phyloP scores from a whole-genome alignment of 148 eudicot genomes.

The Talinum fruticosum region DNA sequence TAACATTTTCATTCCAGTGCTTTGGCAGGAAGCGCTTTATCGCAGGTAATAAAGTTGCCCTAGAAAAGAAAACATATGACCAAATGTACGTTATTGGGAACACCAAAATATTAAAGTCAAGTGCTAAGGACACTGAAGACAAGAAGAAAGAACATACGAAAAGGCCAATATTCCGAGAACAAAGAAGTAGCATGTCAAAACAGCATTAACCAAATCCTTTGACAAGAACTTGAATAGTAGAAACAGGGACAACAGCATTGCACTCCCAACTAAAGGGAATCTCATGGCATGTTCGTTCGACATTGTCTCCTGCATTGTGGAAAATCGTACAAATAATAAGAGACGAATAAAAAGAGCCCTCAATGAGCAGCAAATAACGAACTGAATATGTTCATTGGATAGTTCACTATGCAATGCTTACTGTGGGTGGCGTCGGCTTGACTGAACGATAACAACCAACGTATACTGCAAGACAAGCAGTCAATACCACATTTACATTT shows the following conservation, averaged over 20 bases:
- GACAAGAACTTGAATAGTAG: slow-evolving; percentile 90
- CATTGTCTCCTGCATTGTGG: slow-evolving; percentile 84
- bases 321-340: slow-evolving; percentile 7
- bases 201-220: slow-evolving; percentile 95
- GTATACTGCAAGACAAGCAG: slow-evolving; percentile 86
- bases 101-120: not conserved
- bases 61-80: slow-evolving; percentile 25
- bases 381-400: not conserved
- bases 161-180: slow-evolving; percentile 87
- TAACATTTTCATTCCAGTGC: slow-evolving; percentile 76
- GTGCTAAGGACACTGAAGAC: slow-evolving; percentile 17
- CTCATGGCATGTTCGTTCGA: slow-evolving; percentile 98
- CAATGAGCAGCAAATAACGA: not conserved
- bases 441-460: slow-evolving; percentile 97
- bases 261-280: slow-evolving; percentile 95
- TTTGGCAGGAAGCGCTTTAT: slow-evolving; percentile 73
- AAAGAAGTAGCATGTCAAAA: slow-evolving; percentile 85
- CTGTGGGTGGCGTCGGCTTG: slow-evolving; percentile 93
- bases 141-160: slow-evolving; percentile 60
- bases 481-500: slow-evolving; percentile 85
- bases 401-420: slow-evolving; percentile 36
- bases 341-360: not conserved
- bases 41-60: slow-evolving; percentile 90
- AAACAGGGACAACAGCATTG: slow-evolving; percentile 88
- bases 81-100: not conserved